Evolutionary conservation across 2,329 filamentous ascomycete genomes (phyloP), one percentile per base, ranked within the genome.

Genomic region (Falciphora oryzae): DNA sequence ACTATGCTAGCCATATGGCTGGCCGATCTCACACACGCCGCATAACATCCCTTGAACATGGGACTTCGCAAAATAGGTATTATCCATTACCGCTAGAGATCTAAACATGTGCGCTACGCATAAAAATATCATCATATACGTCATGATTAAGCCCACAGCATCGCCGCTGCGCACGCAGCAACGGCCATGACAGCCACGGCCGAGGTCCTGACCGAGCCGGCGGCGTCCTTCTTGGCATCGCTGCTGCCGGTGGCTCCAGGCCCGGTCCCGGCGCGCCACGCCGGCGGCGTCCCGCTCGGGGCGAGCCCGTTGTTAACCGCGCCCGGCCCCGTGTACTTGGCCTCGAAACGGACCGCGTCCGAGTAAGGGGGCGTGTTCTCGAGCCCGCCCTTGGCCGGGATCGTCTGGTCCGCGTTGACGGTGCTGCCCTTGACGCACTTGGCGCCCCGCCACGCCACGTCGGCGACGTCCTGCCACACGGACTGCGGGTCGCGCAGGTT

Each of bases 401-500:
- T 63, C n/a, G 27, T 63, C 18, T 27, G 38, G 44, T 63, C 61
- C 27, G 28, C 22, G 44, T 57, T 57, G 27, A 57, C n/a, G 44
- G 61, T 57, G n/a, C 61, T 63, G 14, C 61, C 61, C 29, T 58
- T 58, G 53, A 58, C 61, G 61, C 61, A 63, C 18, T 58, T 63
- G 29, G 29, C 61, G 29, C 61, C 29, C 53, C 28, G 27, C 44
- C 50, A 81, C 1, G 77, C 78, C 2, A 77, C 74, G 22, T 72
- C 69, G 0, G 79, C 79, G 2, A 77, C 76, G 10, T 76, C 75
- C 69, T 79, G 78, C 82, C 82, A 84, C 28, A 80, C 71, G 28
- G 77, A 77, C 11, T 74, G 75, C 53, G 81, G 75, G 67, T 83
- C 78, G 13, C 73, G 74, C 59, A 79, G 70, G 77, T 83, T 84